Evolutionary conservation across 495 filamentous ascomycete genomes (phyloP).

Genomic region (Rostrohypoxylon terebratum): DNA sequence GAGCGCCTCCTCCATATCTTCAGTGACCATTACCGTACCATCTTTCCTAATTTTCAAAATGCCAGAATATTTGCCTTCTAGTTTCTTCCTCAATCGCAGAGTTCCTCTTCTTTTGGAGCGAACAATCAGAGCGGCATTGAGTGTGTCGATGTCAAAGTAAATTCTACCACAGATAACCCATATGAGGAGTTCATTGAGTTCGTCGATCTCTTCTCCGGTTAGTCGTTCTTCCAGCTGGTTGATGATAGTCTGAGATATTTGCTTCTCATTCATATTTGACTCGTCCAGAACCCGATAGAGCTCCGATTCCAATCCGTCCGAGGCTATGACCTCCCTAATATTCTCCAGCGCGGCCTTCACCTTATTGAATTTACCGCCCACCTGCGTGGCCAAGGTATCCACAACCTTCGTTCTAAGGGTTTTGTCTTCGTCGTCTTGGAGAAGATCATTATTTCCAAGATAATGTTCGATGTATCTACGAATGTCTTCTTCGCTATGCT

Average conservation of each 20-base stretch:
- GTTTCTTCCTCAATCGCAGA: constrained; percentile 38
- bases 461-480: constrained; percentile 1
- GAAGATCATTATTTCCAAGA: background rate
- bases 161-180: constrained; percentile 41
- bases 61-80: constrained; percentile 45
- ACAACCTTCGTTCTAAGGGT: background rate
- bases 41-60: constrained; percentile 28
- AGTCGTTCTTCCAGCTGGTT: constrained; percentile 37
- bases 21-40: constrained; percentile 24
- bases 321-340: constrained; percentile 5
- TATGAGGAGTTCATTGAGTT: constrained; percentile 47
- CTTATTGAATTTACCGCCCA: constrained; percentile 5
- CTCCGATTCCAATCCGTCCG: constrained; percentile 42
- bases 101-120: constrained; percentile 37
- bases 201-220: constrained; percentile 43
- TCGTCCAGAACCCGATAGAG: constrained; percentile 38
- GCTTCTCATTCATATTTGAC: constrained; percentile 35
- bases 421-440: constrained; percentile 3
- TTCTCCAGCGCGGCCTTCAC: constrained; percentile 6
- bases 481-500: background rate
- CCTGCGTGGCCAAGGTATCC: background rate
- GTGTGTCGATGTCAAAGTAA: constrained; percentile 22
- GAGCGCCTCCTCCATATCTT: constrained; percentile 19
- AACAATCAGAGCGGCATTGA: constrained; percentile 40
- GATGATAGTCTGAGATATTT: constrained; percentile 29